Evolutionary conservation across 2,329 filamentous ascomycete genomes (phyloP), one percentile per base, ranked within the genome.

Genomic region (Fusarium subglutinans): DNA sequence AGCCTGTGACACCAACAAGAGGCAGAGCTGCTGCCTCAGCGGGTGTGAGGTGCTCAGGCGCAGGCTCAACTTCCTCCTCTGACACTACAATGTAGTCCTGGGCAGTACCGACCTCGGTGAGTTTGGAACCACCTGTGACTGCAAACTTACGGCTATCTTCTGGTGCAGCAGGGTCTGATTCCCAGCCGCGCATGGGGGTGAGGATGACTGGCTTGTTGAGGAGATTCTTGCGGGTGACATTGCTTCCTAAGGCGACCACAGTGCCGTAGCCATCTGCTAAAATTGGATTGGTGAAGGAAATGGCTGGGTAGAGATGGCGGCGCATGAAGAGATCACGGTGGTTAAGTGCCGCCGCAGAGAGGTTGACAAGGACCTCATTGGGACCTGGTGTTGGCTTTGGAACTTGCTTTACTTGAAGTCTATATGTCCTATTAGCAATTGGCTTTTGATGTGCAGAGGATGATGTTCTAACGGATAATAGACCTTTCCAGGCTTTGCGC

Each of bases 261-360:
- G 89, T 85, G 62, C 95, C 96, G 76, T 89, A 91, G 73, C 94
- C 96, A 81, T 98, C 96, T 69, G 95, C 91, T 33, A 97, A 88
- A 47, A 98, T 85, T 2, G 96, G 94, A 11, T 91, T 87, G 68
- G 89, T 88, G 82, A 97, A 97, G 18, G 93, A 92, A 60, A 94
- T 92, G 76, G 90, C 92, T 0, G 96, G 96, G 86, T 98, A 98
- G 45, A 97, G 90, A 80, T 95, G 92, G 82, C 96, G 95, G 62
- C 96, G 93, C 83, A 97, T 93, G 85, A 98, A 98, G 76, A 97
- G 90, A 82, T 98, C 96, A 78, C 95, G 93, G 85, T 98, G 96
- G 86, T 98, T 98, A 57, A 98, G 90, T 20, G 96, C 93, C 3
- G 92, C 93, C 58, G 95, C 93, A 41, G 89, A 88, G 79, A 98